Evolutionary conservation across 2,329 filamentous ascomycete genomes (phyloP).

Genomic region (Pseudopyricularia cyperi): DNA sequence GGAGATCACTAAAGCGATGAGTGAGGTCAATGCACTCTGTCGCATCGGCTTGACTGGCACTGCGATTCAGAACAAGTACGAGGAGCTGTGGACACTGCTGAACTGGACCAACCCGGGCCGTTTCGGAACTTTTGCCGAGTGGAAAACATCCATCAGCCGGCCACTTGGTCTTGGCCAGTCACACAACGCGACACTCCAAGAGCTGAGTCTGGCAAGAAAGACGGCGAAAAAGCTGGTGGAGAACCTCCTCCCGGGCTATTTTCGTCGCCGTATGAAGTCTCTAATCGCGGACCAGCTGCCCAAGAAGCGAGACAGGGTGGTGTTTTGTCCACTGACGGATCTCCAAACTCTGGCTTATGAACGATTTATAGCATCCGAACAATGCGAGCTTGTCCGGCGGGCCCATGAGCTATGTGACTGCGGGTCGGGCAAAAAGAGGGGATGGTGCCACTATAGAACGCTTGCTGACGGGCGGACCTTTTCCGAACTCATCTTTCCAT

Average conservation of each 20-base stretch:
- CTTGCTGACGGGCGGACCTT: constrained; percentile 53
- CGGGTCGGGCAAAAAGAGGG: constrained; percentile 53
- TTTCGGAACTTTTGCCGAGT: constrained; percentile 52
- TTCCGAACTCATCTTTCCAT: constrained; percentile 72
- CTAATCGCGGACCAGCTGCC: constrained; percentile 86
- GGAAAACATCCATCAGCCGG: constrained; percentile 64
- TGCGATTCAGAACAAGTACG: constrained; percentile 95
- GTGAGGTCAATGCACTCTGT: constrained; percentile 80
- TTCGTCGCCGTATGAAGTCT: constrained; percentile 83
- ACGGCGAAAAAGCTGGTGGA: constrained; percentile 76
- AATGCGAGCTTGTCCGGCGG: constrained; percentile 54
- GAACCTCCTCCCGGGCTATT: constrained; percentile 80
- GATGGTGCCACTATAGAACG: constrained; percentile 63
- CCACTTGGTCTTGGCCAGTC: constrained; percentile 82
- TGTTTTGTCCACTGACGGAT: constrained; percentile 84
- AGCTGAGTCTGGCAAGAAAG: constrained; percentile 68
- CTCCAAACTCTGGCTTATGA: constrained; percentile 74
- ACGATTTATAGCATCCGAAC: constrained; percentile 61
- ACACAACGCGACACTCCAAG: constrained; percentile 73
- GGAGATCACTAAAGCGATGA: constrained; percentile 74
- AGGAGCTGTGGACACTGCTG: constrained; percentile 89
- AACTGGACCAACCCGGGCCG: constrained; percentile 91
- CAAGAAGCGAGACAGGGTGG: constrained; percentile 85
- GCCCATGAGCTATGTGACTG: constrained; percentile 60
- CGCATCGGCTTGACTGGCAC: constrained; percentile 89